These are phyloP conservation scores for Cyberlindnera saturnus DNA, from an alignment of 805 yeast genomes.

Conservation along the genomic window DNA sequence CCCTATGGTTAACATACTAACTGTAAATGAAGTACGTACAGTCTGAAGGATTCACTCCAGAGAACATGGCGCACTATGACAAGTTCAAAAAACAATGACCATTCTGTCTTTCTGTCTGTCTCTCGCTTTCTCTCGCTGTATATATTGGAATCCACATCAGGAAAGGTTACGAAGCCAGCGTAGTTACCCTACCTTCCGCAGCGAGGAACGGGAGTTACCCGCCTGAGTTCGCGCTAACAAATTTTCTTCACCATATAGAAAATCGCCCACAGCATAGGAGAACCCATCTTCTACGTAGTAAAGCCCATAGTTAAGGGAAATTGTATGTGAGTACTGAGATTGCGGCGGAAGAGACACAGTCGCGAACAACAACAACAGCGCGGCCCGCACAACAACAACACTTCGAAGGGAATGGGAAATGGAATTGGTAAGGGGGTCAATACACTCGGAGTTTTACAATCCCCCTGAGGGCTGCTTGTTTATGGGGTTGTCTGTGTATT, in stretches of 20 bases:
- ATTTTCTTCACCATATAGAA: conserved; percentile 17
- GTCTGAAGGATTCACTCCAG: conserved; percentile 18
- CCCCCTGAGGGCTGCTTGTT: too few species aligned
- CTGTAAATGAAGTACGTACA: conserved; percentile 17
- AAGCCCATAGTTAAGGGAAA: conserved; percentile 3
- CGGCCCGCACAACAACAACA: not conserved
- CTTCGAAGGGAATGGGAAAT: too few species aligned
- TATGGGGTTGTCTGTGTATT: too few species aligned
- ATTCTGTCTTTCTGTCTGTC: too few species aligned
- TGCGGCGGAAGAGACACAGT: too few species aligned
- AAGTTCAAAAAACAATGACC: conserved; percentile 6
- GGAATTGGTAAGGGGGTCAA: too few species aligned
- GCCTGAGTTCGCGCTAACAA: conserved; percentile 3
- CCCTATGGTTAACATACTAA: conserved; percentile 5
- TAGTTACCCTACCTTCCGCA: not conserved
- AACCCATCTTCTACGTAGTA: conserved; percentile 6
- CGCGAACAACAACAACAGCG: too few species aligned
- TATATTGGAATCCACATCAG: too few species aligned
- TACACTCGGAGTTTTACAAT: too few species aligned
- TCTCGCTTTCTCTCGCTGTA: too few species aligned
- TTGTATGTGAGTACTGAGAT: conserved; percentile 11
- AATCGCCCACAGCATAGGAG: conserved; percentile 3
- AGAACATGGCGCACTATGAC: conserved; percentile 17
- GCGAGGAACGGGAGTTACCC: not conserved
- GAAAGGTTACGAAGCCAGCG: too few species aligned